Evolutionary conservation across 2,329 filamentous ascomycete species (phyloP).

Genomic region (Dothistroma pini): DNA sequence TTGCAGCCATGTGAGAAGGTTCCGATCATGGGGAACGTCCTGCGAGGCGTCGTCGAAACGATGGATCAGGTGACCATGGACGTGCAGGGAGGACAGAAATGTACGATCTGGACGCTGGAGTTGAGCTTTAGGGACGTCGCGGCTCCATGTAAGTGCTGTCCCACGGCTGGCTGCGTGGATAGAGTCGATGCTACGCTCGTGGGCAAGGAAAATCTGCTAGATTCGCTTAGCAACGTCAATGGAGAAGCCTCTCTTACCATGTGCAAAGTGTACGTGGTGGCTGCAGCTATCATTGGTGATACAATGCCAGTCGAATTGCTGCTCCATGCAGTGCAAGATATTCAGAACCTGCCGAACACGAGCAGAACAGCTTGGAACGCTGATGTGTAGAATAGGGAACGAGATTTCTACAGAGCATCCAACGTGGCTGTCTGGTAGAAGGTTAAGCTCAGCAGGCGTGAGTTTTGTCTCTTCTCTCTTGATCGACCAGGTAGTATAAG

Average conservation of each 20-base stretch:
- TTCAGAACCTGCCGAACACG: constrained; percentile 14
- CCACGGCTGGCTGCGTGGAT: constrained; percentile 15
- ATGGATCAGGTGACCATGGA: neutral
- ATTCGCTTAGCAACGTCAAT: constrained; percentile 20
- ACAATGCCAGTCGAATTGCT: constrained; percentile 9
- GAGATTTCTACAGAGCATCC: constrained; percentile 14
- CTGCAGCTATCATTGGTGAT: constrained; percentile 19
- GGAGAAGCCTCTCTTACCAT: constrained; percentile 4
- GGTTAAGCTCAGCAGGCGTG: constrained; percentile 1
- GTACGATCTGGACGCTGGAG: neutral
- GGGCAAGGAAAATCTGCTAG: constrained; percentile 17
- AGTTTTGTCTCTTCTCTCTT: neutral
- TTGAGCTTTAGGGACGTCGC: neutral
- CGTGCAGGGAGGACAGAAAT: neutral
- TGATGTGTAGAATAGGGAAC: constrained; percentile 9
- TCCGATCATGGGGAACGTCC: neutral
- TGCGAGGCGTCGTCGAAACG: neutral
- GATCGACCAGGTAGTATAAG: constrained; percentile 1
- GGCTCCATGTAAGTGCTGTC: neutral
- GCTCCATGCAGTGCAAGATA: constrained; percentile 9
- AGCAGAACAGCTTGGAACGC: constrained; percentile 2
- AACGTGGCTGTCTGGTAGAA: neutral
- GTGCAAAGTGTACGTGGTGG: constrained; percentile 25
- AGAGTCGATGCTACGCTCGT: constrained; percentile 20
- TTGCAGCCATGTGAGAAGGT: constrained; percentile 12